Evolutionary conservation across 352 stramenopile genomes (phyloP).

Genomic region (Phytophthora crassamura): DNA sequence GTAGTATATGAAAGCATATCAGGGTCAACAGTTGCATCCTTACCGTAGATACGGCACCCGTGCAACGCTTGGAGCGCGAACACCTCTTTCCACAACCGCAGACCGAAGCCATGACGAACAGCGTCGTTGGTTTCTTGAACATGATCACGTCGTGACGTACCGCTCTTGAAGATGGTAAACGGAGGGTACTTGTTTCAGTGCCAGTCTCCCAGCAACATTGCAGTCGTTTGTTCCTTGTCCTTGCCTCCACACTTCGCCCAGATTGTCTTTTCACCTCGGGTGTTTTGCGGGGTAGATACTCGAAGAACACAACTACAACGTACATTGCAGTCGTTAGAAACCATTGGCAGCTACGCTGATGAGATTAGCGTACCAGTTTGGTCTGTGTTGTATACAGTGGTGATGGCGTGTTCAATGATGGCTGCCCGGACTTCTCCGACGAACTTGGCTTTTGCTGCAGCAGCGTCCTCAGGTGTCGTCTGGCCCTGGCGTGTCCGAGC

Average conservation of each 20-base stretch:
- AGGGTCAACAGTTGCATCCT: not conserved
- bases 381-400: conserved; percentile 2
- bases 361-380: not conserved
- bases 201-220: conserved; percentile 16
- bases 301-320: conserved; percentile 19
- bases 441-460: not conserved
- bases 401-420: conserved; percentile 3
- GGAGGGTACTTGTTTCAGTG: conserved; percentile 1
- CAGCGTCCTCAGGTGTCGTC: conserved; percentile 1
- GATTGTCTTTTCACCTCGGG: conserved; percentile 19
- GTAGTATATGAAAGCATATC: too few species aligned
- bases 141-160: not conserved
- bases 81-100: not conserved
- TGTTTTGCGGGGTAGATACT: conserved; percentile 20
- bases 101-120: conserved; percentile 9
- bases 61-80: not conserved
- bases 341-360: too few species aligned
- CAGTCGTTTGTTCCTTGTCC: conserved; percentile 15
- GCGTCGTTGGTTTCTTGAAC: not conserved
- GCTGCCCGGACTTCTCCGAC: not conserved
- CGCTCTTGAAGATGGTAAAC: conserved; percentile 10
- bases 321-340: too few species aligned
- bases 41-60: not conserved
- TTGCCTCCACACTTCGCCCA: conserved; percentile 17
- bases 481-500: conserved; percentile 11